Evolutionary conservation across 371 early-diverging fungal species (phyloP), one percentile per base, ranked within the genome.

Genomic region (Apophysomyces ossiformis): DNA sequence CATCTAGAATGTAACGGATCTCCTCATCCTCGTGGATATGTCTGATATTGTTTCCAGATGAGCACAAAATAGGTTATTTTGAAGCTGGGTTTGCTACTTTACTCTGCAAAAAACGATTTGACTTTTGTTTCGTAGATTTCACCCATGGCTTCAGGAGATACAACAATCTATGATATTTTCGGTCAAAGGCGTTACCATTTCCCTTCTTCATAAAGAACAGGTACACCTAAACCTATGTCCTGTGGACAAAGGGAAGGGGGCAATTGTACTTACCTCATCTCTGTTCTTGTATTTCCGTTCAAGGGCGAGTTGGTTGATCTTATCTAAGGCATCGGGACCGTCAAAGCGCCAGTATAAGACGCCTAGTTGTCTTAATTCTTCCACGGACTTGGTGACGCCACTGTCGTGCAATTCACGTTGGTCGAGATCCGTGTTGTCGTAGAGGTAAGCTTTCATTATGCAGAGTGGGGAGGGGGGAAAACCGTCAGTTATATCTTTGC

Each of bases 11-110:
- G 69, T 80, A 96, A 36, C 99, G 91, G 66, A 98, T 96, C 78
- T 98, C 98, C 80, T 97, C 99, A 73, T 97, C 98, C 71, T 96
- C 97, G 75, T 97, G 97, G 66, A 97, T 79, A 77, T 97, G 97
- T 67, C 90, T 89, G 71, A 9, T 11, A 35, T 11, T 26, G 32
- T 26, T 26, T 26, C 32, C 32, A 26, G 32, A 2, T 26, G 32
- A 26, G 32, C 32, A 26, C 3, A 26, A 26, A 26, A 26, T 26
- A 1, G 32, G 2, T 26, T 26, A 26, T 26, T 18, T 5, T 11
- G 21, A 35, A 44, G 8, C 4, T 4, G n/a, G 12, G 4, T 16
- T 15, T 44, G 9, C 36, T 32, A 13, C 21, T 80, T 70, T 85
- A 90, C 91, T 97, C 97, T 41, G 88, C 87, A 78, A 95, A 97